Base-by-base conservation (phyloP, 228 moss, liverwort and hornwort species). In the Sphagnum magellanicum region DNA sequence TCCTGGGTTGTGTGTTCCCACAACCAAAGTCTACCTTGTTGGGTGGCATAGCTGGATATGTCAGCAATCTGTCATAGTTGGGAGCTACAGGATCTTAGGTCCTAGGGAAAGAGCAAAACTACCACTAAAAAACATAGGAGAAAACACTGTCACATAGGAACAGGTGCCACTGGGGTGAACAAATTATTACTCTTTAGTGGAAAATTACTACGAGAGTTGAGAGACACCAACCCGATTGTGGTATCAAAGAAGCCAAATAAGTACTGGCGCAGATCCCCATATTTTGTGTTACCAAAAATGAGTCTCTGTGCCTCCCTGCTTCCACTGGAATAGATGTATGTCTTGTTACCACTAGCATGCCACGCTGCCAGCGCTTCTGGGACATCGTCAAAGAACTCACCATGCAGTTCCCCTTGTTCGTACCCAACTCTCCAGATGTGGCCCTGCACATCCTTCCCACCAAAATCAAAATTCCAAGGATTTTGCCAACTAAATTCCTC, bases 391-490 rank as follows among this genome's bases (percentile, higher is more conserved):
- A 83, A 98, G 0, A 98, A 87, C 66, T 81, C 80, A 49, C 98
- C 98, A 83, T 92, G 86, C 70, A 98, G 75, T 71, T 94, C 92
- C 50, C 89, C 92, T 67, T 87, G 86, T 32, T 70, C 79, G 63
- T 94, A 98, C 52, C 98, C 98, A 62, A 87, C 82, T 71, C 94
- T 87, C 98, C 98, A 98, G 48, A 98, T 90, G 69, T 98, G 98
- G 50, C 98, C 98, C 98, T 98, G 74, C 55, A 16, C 16, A 48
- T 50, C 32, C 70, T 60, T 53, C 16, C 49, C 14, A 50, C 49
- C 61, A 51, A 51, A 63, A 51, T 32, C 46, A 8, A 55, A 55
- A 32, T 32, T 32, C 32, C 32, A 32, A 32, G 32, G 32, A 32
- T 32, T 32, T 3, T 32, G 32, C 32, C 32, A 32, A 32, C 32